Conservation (phyloP, 2,329 filamentous ascomycete genomes). For the Tolypocladium amazonense region DNA sequence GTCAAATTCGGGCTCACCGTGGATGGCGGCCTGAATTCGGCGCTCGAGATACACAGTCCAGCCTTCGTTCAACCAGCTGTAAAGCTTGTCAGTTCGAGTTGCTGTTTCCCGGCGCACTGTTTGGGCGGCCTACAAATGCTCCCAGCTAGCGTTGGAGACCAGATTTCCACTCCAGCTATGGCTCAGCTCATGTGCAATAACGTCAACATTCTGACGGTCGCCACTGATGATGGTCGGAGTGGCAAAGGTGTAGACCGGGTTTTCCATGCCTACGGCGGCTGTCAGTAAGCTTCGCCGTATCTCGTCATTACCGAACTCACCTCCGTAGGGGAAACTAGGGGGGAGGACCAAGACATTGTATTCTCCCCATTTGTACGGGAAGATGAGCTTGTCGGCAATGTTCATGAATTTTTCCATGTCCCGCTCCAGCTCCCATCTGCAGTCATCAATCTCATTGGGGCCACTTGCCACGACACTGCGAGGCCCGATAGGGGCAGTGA, state of each 20-base stretch:
- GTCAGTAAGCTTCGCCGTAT: not conserved
- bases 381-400: constrained; percentile 70
- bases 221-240: constrained; percentile 92
- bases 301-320: constrained; percentile 26
- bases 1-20: constrained; percentile 78
- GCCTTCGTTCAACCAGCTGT: constrained; percentile 60
- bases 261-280: constrained; percentile 58
- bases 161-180: constrained; percentile 85
- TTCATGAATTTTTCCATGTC: constrained; percentile 91
- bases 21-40: constrained; percentile 64
- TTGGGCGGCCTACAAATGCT: constrained; percentile 52
- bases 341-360: constrained; percentile 92
- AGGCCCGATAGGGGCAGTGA: constrained; percentile 74
- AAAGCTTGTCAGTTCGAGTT: not conserved
- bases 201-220: constrained; percentile 83
- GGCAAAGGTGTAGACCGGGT: constrained; percentile 89
- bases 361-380: constrained; percentile 85
- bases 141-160: constrained; percentile 69
- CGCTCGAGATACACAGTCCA: constrained; percentile 96
- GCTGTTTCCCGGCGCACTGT: not conserved
- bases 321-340: constrained; percentile 81
- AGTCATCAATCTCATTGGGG: constrained; percentile 73
- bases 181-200: constrained; percentile 78
- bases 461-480: constrained; percentile 78
- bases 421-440: constrained; percentile 82